Evolutionary conservation across 768 basidiomycete genomes (phyloP), one percentile per base, ranked within the genome.

Genomic region (Podaxis carcinomalis): DNA sequence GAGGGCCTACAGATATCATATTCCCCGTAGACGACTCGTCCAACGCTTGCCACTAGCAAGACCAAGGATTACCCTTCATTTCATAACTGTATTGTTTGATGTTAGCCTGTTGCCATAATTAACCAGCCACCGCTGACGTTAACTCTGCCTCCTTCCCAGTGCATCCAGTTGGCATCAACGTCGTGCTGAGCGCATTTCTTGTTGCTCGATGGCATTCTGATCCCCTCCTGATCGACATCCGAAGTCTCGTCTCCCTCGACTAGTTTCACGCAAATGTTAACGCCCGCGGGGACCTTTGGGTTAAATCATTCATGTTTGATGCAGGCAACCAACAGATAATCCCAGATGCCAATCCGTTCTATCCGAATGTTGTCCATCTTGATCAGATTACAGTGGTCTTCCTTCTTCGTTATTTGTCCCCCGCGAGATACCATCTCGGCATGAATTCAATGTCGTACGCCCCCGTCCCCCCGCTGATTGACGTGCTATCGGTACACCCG

Each of bases 111-210:
- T 32, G 32, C 9, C 9, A 6, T 32, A 32, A 9, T n/a, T 44
- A 14, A 49, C 53, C 19, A 40, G 53, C 53, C 53, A 40, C 53
- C 39, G 23, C 32, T 57, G 44, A 57, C 56, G 56, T 57, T 49
- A 57, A 36, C 57, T 21, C 32, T 32, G 32, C 32, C 32, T 32
- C 4, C 27, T 32, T 55, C 7, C 1, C 35, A 53, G 27, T 16
- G 52, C n/a, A 11, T 25, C 50, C 51, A 11, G 23, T 28, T 57
- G 42, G 44, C 56, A 46, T 35, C 42, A 46, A 16, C 19, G 16
- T 40, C 10, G 10, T n/a, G 10, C 11, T 19, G 35, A 39, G 39
- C 50, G 27, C 19, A 36, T 51, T 23, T 50, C 16, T 32, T 49
- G n/a, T 42, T 28, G 39, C 51, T 51, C 50, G 23, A 21, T 36